Percentiles rank a stretch among this genome's conserved stretches.
These are phyloP conservation scores for Trametes gibbosa DNA, from an alignment of 768 basidiomycete species.

Conservation along the genomic window DNA sequence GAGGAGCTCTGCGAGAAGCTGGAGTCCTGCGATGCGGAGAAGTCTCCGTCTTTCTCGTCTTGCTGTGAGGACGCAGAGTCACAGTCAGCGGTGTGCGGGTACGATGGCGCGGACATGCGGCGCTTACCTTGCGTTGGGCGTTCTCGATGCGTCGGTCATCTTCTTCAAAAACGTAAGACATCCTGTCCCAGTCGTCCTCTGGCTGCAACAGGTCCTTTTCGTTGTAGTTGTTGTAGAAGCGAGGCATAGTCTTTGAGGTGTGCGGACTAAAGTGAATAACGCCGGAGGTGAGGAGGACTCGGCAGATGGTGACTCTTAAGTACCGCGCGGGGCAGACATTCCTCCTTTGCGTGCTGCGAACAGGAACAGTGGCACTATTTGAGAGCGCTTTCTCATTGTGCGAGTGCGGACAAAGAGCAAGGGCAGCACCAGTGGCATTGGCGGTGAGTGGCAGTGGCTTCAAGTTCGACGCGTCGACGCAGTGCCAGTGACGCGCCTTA, in stretches of 20 bases:
- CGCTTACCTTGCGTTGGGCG: background rate
- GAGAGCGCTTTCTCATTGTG: no score
- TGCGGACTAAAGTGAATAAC: no score
- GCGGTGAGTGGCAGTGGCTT: background rate
- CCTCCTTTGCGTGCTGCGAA: background rate
- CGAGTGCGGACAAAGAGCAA: background rate
- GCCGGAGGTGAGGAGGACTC: no score
- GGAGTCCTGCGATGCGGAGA: background rate
- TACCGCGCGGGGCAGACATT: background rate
- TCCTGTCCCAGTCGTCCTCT: background rate
- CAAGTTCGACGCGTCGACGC: background rate
- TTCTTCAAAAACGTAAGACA: background rate
- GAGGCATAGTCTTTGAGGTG: no score
- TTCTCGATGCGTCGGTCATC: background rate
- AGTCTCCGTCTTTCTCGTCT: constrained; percentile 7
- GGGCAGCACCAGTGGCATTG: background rate
- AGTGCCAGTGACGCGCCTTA: constrained; percentile 7
- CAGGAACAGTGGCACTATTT: no score
- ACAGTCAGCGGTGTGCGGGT: background rate
- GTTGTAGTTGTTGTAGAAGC: no score
- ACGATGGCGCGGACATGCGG: background rate
- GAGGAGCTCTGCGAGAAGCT: background rate
- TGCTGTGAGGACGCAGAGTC: background rate
- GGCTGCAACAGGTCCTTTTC: no score
- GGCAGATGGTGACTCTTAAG: background rate